A percentile compares a stretch with the other conserved stretches of the same genome.
phyloP scores from a whole-genome alignment of 1,139 yeast genomes.

The Pichia sp. region DNA sequence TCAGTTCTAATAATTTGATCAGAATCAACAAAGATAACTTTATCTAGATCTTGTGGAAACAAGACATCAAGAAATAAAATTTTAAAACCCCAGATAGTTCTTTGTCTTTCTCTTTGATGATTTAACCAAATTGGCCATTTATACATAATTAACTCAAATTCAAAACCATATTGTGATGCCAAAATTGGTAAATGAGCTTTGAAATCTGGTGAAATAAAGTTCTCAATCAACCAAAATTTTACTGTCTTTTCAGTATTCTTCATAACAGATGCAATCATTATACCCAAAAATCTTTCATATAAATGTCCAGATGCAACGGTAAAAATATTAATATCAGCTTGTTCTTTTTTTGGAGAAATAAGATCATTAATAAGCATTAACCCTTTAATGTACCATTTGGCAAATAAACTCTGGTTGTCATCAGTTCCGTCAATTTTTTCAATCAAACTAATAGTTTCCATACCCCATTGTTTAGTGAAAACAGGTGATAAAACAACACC shows the following conservation, averaged over 20 bases:
- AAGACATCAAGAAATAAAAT: constrained; percentile 79
- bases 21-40: constrained; percentile 80
- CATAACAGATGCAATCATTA: constrained; percentile 76
- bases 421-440: constrained; percentile 9
- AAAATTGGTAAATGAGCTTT: constrained; percentile 54
- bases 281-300: constrained; percentile 65
- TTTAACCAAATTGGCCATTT: constrained; percentile 93
- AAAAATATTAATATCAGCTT: constrained; percentile 72
- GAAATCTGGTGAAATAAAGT: constrained; percentile 66
- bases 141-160: constrained; percentile 69
- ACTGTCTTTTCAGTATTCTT: constrained; percentile 54
- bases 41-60: constrained; percentile 71
- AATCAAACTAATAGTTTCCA: constrained; percentile 34
- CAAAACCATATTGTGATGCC: constrained; percentile 51
- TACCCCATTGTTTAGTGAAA: constrained; percentile 38
- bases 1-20: constrained; percentile 76
- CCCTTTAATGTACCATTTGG: not conserved
- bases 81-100: constrained; percentile 85
- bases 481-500: constrained; percentile 46
- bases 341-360: constrained; percentile 13
- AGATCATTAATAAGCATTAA: constrained; percentile 1
- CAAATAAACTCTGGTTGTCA: constrained; percentile 1
- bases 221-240: constrained; percentile 84
- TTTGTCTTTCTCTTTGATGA: constrained; percentile 65
- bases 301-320: constrained; percentile 75